Conservation (phyloP, 2,329 filamentous ascomycete genomes). For the Arthroderma sp. region DNA sequence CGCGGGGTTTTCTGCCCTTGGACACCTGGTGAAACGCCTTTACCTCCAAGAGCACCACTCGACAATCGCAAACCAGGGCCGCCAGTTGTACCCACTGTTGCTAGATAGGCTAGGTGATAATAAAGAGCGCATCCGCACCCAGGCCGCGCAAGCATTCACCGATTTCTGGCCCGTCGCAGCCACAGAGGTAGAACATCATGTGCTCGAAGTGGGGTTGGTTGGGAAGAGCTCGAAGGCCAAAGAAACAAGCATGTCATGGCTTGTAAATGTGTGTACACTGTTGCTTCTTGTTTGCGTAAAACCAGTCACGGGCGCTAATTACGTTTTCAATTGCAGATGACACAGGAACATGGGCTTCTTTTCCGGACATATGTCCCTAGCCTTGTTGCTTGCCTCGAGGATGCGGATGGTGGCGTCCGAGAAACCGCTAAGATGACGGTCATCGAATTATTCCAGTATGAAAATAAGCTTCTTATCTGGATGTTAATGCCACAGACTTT, state of each 20-base stretch:
- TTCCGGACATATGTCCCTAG: conserved; percentile 73
- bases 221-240: conserved; percentile 75
- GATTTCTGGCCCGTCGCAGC: conserved; percentile 62
- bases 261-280: conserved; percentile 50
- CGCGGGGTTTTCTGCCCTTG: conserved; percentile 75
- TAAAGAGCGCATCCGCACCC: conserved; percentile 68
- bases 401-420: conserved; percentile 76
- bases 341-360: conserved; percentile 61
- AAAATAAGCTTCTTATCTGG: neutral
- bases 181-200: conserved; percentile 62
- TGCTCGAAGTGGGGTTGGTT: conserved; percentile 64
- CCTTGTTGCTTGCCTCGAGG: conserved; percentile 76
- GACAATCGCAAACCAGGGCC: conserved; percentile 54
- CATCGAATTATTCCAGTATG: conserved; percentile 71
- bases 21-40: conserved; percentile 74
- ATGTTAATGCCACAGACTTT: too few relatives aligned
- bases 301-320: neutral
- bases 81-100: conserved; percentile 58
- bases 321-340: conserved; percentile 46
- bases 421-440: conserved; percentile 72
- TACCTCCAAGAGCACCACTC: conserved; percentile 70
- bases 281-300: conserved; percentile 1
- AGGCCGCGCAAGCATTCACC: conserved; percentile 61
- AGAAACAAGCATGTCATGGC: conserved; percentile 72
- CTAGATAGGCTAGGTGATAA: conserved; percentile 77